Evolutionary conservation across 2,329 filamentous ascomycete genomes (phyloP).

Genomic region (Diaporthe citriasiana): DNA sequence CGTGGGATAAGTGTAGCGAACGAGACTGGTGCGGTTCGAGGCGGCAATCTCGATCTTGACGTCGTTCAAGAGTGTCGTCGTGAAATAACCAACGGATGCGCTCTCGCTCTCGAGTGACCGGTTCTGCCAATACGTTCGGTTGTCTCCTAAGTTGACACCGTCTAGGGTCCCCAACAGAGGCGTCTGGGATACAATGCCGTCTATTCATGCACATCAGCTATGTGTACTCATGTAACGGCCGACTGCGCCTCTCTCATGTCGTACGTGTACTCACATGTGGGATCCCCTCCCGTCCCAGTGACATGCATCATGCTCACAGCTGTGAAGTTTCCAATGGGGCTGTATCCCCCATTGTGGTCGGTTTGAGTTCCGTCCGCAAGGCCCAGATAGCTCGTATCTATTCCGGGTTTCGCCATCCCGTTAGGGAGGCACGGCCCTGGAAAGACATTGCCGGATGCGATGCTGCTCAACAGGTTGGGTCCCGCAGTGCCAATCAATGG

Average conservation of each 20-base stretch:
- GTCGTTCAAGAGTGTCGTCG: constrained; percentile 33
- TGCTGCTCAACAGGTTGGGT: constrained; percentile 13
- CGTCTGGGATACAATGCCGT: constrained; percentile 34
- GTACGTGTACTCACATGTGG: constrained; percentile 23
- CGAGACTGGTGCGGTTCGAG: constrained; percentile 30
- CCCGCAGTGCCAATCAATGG: constrained; percentile 34
- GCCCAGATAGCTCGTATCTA: constrained; percentile 34
- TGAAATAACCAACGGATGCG: constrained; percentile 34
- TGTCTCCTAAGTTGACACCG: constrained; percentile 31
- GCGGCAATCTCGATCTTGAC: constrained; percentile 36
- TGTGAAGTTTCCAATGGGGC: constrained; percentile 36
- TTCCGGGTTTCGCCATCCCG: constrained; percentile 37
- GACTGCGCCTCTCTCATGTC: neutral
- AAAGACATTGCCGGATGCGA: constrained; percentile 33
- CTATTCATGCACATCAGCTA: neutral
- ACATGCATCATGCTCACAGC: constrained; percentile 38
- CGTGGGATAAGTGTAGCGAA: constrained; percentile 35
- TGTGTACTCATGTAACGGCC: neutral
- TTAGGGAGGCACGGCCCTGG: constrained; percentile 27
- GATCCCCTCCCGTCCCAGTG: constrained; percentile 34
- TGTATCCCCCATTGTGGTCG: constrained; percentile 36
- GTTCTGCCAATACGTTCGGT: constrained; percentile 35
- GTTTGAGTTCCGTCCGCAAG: constrained; percentile 22
- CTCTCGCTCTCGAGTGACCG: constrained; percentile 35
- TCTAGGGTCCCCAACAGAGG: constrained; percentile 21